Evolutionary conservation across 2,329 filamentous ascomycete genomes (phyloP).

Genomic region (Colletotrichum lindemuthianum): DNA sequence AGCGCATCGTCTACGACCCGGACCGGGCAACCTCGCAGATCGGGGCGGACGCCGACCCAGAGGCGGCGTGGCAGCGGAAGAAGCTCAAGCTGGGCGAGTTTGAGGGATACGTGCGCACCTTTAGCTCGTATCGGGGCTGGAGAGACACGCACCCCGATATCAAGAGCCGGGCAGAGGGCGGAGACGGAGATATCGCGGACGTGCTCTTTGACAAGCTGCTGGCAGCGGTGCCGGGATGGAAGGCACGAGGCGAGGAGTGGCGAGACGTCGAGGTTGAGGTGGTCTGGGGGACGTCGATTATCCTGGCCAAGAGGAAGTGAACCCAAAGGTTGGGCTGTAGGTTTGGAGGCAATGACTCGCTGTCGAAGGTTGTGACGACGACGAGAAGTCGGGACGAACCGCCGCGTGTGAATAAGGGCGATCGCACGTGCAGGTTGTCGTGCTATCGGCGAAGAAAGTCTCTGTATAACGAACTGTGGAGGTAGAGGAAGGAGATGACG

Average conservation of each 20-base stretch:
- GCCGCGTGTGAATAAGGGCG: neutral
- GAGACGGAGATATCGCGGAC: constrained; percentile 70
- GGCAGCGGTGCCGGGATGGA: constrained; percentile 63
- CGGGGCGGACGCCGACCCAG: constrained; percentile 37
- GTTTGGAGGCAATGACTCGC: constrained; percentile 18
- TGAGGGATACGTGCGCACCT: constrained; percentile 70
- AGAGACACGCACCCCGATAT: constrained; percentile 61
- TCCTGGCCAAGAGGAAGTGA: constrained; percentile 62
- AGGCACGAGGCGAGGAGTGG: constrained; percentile 58
- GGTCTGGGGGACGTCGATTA: constrained; percentile 70
- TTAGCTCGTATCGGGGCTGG: constrained; percentile 69
- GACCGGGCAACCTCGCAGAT: constrained; percentile 51
- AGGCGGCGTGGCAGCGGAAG: constrained; percentile 61
- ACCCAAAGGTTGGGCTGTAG: neutral
- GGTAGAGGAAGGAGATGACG: no score
- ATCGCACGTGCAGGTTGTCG: constrained; percentile 2
- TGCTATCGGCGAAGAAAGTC: no score
- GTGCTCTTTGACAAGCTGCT: constrained; percentile 68
- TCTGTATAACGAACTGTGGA: neutral
- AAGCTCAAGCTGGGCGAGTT: constrained; percentile 65
- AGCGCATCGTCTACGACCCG: constrained; percentile 67
- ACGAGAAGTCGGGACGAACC: constrained; percentile 21
- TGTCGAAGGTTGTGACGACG: neutral
- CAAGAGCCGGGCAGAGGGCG: constrained; percentile 62
- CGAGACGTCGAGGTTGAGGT: constrained; percentile 63